Conservation (phyloP, 345 rosid genomes). For the Rhizophora apiculata region DNA sequence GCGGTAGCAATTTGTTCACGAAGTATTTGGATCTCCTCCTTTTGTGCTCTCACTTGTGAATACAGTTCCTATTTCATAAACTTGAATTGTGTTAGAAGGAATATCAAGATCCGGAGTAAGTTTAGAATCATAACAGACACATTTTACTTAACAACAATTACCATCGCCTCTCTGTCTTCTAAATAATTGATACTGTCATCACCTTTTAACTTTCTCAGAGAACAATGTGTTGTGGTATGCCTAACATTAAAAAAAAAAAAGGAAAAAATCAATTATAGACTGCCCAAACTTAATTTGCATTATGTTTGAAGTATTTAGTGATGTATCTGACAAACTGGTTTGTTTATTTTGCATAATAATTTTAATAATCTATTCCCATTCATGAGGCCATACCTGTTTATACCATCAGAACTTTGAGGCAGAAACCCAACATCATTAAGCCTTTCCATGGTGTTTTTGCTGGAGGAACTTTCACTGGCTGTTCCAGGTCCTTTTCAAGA, state of each 20-base stretch:
- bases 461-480: conserved; percentile 38
- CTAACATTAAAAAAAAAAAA: conserved; percentile 24
- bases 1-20: conserved; percentile 76
- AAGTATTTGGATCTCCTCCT: conserved; percentile 71
- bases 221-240: conserved; percentile 31
- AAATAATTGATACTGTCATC: conserved; percentile 36
- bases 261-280: conserved; percentile 10
- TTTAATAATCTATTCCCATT: neutral
- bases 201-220: conserved; percentile 39
- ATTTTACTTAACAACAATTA: conserved; percentile 22
- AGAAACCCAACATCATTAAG: conserved; percentile 17
- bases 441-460: conserved; percentile 28
- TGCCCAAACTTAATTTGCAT: neutral
- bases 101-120: conserved; percentile 13
- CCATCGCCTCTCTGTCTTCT: conserved; percentile 70
- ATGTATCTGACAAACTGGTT: neutral
- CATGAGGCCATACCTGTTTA: conserved; percentile 31
- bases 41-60: conserved; percentile 53
- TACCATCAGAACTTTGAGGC: conserved; percentile 25
- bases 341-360: neutral
- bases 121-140: conserved; percentile 5
- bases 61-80: conserved; percentile 52
- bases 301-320: neutral
- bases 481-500: conserved; percentile 21
- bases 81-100: conserved; percentile 20